Conservation (phyloP, 2,329 filamentous ascomycete species). For the Exophiala oligosperma region DNA sequence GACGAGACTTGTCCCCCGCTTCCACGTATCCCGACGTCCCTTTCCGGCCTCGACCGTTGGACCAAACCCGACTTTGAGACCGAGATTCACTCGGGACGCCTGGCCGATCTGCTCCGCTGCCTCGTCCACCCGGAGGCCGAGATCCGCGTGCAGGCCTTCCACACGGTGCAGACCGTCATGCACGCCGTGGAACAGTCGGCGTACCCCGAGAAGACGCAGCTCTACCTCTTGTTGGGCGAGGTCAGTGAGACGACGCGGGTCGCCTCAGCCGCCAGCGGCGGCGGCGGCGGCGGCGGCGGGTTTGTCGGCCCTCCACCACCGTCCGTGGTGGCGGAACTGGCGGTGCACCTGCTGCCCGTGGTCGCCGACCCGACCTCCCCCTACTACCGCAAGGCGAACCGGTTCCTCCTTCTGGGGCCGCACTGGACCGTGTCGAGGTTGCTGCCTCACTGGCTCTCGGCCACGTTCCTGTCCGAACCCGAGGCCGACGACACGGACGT, state of each 20-base stretch:
- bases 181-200: constrained; percentile 58
- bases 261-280: background rate
- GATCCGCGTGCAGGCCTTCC: constrained; percentile 76
- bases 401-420: constrained; percentile 76
- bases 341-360: constrained; percentile 65
- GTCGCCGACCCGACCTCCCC: constrained; percentile 75
- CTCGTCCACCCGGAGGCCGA: constrained; percentile 72
- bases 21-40: constrained; percentile 45
- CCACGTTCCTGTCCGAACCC: constrained; percentile 72
- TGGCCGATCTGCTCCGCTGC: constrained; percentile 69
- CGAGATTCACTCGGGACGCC: constrained; percentile 70
- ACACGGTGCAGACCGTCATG: constrained; percentile 57
- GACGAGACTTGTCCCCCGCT: constrained; percentile 54
- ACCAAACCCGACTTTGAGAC: constrained; percentile 69
- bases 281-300: constrained; percentile 24
- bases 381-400: constrained; percentile 83
- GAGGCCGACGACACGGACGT: constrained; percentile 62
- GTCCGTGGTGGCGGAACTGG: constrained; percentile 74
- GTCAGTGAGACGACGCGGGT: constrained; percentile 64
- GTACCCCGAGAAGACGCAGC: constrained; percentile 58
- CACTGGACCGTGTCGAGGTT: constrained; percentile 65
- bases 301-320: constrained; percentile 60
- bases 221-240: constrained; percentile 80
- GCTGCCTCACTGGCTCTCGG: constrained; percentile 63
- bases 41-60: constrained; percentile 47